Evolutionary conservation across 441 rosid genomes (phyloP).

Genomic region (Gossypium schwendimanii): DNA sequence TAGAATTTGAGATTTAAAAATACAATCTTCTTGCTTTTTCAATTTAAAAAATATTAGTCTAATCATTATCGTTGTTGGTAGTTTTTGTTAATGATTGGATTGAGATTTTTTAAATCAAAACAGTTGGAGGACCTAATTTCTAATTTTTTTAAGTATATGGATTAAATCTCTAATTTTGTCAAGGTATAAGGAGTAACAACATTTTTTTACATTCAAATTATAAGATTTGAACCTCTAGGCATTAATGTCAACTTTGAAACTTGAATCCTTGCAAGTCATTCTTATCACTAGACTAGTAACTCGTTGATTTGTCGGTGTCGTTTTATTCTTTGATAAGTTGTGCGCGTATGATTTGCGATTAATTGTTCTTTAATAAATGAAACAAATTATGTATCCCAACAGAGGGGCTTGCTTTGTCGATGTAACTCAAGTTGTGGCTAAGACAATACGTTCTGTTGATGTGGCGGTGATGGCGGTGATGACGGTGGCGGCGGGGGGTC

Average conservation of each 20-base stretch:
- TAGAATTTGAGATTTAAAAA: too few species aligned
- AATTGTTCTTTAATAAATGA: not conserved
- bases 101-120: too few species aligned
- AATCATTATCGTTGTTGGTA: too few species aligned
- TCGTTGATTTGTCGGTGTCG: not conserved
- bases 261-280: not conserved
- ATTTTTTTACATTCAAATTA: not conserved
- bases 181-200: too few species aligned
- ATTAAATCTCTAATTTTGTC: too few species aligned
- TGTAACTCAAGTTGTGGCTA: not conserved
- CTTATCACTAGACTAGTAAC: not conserved
- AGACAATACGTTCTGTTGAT: not conserved
- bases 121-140: too few species aligned
- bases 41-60: too few species aligned
- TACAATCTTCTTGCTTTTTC: too few species aligned
- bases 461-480: not conserved
- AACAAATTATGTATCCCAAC: too few species aligned
- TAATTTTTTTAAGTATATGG: too few species aligned
- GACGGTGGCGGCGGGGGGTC: not conserved
- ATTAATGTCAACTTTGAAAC: not conserved
- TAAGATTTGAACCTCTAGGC: not conserved
- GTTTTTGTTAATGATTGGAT: too few species aligned
- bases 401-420: not conserved
- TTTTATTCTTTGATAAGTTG: not conserved
- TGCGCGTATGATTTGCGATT: not conserved